Conservation (phyloP, 495 filamentous ascomycete genomes). For the Neurospora terricola region DNA sequence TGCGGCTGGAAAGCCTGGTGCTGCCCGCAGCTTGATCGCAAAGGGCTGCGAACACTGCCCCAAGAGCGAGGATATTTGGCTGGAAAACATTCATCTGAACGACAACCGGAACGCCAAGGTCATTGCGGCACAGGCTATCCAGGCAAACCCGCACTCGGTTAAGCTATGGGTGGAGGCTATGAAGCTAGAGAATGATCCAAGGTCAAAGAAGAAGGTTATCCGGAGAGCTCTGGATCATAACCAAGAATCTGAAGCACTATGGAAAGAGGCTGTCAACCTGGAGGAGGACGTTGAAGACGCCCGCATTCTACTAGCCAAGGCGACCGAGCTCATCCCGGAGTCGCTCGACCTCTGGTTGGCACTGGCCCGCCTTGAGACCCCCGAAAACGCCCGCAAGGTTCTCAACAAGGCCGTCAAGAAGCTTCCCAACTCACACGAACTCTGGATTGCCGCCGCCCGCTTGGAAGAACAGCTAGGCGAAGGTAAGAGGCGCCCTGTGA, state of each 20-base stretch:
- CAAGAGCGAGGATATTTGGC: conserved; percentile 89
- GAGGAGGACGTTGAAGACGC: conserved; percentile 86
- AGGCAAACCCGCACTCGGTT: conserved; percentile 80
- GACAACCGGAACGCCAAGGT: conserved; percentile 88
- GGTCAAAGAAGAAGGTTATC: conserved; percentile 82
- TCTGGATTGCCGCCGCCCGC: conserved; percentile 91
- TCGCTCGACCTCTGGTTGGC: conserved; percentile 94
- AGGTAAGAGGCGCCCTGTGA: conserved; percentile 66
- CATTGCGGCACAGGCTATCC: conserved; percentile 89
- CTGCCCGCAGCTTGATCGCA: conserved; percentile 74
- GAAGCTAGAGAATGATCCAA: conserved; percentile 71
- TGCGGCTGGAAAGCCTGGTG: conserved; percentile 77
- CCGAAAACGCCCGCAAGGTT: conserved; percentile 85
- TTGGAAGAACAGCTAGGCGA: conserved; percentile 84
- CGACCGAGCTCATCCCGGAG: conserved; percentile 84
- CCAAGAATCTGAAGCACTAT: conserved; percentile 83
- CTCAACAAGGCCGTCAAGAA: conserved; percentile 93
- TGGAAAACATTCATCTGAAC: conserved; percentile 88
- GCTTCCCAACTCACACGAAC: conserved; percentile 79
- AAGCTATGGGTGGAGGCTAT: conserved; percentile 90
- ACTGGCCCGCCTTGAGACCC: conserved; percentile 76
- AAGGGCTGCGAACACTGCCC: conserved; percentile 84
- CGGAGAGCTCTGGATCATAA: conserved; percentile 81
- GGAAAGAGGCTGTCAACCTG: conserved; percentile 95
- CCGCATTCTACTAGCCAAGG: conserved; percentile 76